phyloP scores from a whole-genome alignment of 2,329 filamentous ascomycete species.

The Aspergillus ochraceoroseus region DNA sequence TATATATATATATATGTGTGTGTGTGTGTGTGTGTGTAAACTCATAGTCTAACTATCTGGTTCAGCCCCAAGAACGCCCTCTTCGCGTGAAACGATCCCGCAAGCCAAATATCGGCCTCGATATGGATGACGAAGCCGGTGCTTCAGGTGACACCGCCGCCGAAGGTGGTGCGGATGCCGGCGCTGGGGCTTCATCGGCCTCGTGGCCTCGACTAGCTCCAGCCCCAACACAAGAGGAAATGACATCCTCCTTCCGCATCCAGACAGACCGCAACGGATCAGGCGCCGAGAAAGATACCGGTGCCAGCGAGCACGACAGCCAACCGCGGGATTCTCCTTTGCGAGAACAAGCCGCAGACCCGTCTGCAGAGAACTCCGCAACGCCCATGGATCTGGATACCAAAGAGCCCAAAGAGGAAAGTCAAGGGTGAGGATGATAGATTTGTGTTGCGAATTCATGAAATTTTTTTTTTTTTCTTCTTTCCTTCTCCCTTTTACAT shows the following conservation, averaged over 20 bases:
- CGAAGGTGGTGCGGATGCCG: conserved; percentile 7
- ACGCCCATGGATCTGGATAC: conserved; percentile 40
- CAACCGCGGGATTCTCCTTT: conserved; percentile 16
- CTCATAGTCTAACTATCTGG: conserved; percentile 3
- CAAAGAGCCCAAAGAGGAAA: conserved; percentile 34
- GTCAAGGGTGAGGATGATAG: conserved; percentile 13
- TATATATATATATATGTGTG: no score
- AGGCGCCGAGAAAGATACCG: conserved; percentile 23
- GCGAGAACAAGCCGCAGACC: conserved; percentile 15
- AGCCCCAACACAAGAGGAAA: conserved; percentile 36
- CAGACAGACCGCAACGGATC: conserved; percentile 29
- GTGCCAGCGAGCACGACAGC: conserved; percentile 20
- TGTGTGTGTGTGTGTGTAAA: no score
- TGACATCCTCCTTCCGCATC: conserved; percentile 38
- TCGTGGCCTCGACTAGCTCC: conserved; percentile 35
- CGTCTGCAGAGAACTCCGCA: conserved; percentile 24
- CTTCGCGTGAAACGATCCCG: conserved; percentile 43
- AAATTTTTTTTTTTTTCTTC: conserved; percentile 4
- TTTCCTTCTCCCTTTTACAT: conserved; percentile 1
- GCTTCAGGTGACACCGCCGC: conserved; percentile 21
- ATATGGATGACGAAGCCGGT: conserved; percentile 27
- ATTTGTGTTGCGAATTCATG: neutral
- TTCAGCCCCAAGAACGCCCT: conserved; percentile 46
- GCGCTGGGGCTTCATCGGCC: conserved; percentile 13
- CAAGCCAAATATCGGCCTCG: conserved; percentile 33